These are phyloP conservation scores for Penicillium fuscoglaucum DNA, from an alignment of 2,329 filamentous ascomycete species.

Conservation along the genomic window DNA sequence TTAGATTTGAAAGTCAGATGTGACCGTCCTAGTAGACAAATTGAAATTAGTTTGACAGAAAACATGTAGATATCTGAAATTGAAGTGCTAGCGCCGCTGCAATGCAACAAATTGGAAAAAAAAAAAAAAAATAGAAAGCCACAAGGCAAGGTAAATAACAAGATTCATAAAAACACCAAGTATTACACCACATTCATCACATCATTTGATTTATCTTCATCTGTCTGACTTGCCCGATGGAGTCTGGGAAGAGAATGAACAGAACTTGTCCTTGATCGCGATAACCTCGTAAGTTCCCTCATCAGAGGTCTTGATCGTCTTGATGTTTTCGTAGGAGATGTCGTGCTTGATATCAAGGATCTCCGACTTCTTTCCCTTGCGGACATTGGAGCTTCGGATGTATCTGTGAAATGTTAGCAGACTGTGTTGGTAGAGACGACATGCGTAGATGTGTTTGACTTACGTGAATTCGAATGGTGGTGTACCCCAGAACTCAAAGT, in stretches of 20 bases:
- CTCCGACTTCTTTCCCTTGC: constrained; percentile 71
- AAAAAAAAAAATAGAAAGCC: neutral
- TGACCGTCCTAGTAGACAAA: neutral
- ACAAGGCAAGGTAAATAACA: constrained; percentile 4
- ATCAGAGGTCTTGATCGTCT: constrained; percentile 80
- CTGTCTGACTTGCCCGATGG: constrained; percentile 50
- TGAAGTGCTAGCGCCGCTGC: constrained; percentile 31
- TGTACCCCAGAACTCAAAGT: constrained; percentile 93
- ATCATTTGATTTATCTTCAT: constrained; percentile 21
- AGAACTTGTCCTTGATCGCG: constrained; percentile 90
- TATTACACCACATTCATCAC: constrained; percentile 17
- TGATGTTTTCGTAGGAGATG: constrained; percentile 74
- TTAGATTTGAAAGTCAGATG: neutral
- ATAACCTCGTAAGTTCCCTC: constrained; percentile 98
- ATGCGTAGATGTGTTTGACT: constrained; percentile 24
- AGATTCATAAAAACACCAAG: constrained; percentile 16
- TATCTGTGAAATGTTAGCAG: constrained; percentile 53
- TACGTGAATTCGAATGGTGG: constrained; percentile 94
- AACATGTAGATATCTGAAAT: constrained; percentile 17
- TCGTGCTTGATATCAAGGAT: constrained; percentile 92
- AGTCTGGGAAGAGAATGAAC: constrained; percentile 77
- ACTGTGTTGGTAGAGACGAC: neutral
- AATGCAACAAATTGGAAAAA: constrained; percentile 29
- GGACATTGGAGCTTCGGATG: constrained; percentile 83
- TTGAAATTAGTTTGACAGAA: constrained; percentile 13